Conservation (phyloP, 1,284 basidiomycete species). For the Moesziomyces aphidis region DNA sequence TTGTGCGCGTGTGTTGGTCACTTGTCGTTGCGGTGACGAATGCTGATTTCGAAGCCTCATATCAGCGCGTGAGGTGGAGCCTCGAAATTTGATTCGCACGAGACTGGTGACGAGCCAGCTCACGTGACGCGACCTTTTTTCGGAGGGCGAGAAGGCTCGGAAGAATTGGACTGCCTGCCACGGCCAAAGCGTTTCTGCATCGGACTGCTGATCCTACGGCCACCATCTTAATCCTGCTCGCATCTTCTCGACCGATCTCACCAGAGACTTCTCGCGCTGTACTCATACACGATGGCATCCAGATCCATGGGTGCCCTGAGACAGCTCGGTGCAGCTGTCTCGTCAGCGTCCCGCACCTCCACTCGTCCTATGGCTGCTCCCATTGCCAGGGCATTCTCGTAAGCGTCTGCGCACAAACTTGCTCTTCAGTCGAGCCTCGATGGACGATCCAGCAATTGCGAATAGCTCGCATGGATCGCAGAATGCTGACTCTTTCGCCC, state of each 20-base stretch:
- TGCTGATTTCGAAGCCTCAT: background rate
- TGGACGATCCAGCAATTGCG: too few relatives aligned
- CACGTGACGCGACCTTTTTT: slow-evolving; percentile 40
- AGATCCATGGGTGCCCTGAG: slow-evolving; percentile 19
- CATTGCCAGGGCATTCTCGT: slow-evolving; percentile 19
- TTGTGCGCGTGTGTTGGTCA: background rate
- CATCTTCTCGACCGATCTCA: background rate
- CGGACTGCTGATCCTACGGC: background rate
- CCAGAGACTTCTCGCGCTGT: background rate
- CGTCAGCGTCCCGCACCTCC: slow-evolving; percentile 14
- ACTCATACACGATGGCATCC: slow-evolving; percentile 13
- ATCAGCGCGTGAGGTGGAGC: background rate
- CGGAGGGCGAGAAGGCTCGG: slow-evolving; percentile 1
- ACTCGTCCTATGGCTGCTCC: slow-evolving; percentile 8
- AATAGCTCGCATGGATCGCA: too few relatives aligned
- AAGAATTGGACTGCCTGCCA: slow-evolving; percentile 22
- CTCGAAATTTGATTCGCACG: slow-evolving; percentile 18
- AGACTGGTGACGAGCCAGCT: background rate
- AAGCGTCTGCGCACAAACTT: slow-evolving; percentile 1
- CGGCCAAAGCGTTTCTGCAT: background rate
- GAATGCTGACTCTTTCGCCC: background rate
- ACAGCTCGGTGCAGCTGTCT: slow-evolving; percentile 12
- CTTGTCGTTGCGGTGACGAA: background rate
- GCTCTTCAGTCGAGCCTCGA: too few relatives aligned
- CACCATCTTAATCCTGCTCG: too few relatives aligned